Evolutionary conservation across 345 rosid species (phyloP).

Genomic region (Moricandia arvensis): DNA sequence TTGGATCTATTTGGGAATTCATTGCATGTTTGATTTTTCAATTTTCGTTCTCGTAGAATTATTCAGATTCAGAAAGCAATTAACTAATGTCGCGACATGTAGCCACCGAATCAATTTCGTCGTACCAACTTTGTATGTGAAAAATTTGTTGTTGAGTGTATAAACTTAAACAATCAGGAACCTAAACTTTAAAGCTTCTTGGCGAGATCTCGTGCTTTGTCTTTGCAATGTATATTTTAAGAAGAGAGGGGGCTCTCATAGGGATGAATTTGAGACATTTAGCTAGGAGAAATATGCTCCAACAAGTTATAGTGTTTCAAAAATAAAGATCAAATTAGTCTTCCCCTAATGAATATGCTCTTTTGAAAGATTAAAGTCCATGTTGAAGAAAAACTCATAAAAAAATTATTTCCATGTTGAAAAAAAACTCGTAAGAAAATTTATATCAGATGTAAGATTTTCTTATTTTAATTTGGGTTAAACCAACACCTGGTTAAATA

Average conservation of each 20-base stretch:
- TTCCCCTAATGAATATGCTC: no score
- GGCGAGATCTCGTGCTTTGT: neutral
- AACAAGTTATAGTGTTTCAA: neutral
- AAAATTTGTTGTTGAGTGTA: neutral
- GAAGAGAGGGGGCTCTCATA: neutral
- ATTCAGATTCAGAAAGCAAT: slow-evolving; percentile 5
- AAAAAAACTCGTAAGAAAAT: no score
- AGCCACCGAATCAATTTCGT: slow-evolving; percentile 1
- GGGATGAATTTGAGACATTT: neutral
- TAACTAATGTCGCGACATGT: neutral
- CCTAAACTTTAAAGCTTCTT: neutral
- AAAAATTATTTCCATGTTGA: no score
- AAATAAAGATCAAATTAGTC: no score
- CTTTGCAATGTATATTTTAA: neutral
- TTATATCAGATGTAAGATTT: neutral
- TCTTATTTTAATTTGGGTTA: neutral
- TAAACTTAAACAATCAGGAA: neutral
- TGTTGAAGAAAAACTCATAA: no score
- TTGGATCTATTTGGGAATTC: slow-evolving; percentile 29
- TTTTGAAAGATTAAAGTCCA: no score
- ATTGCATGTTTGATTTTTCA: slow-evolving; percentile 9
- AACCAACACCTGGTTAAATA: no score
- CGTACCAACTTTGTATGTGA: neutral
- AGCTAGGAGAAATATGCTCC: neutral
- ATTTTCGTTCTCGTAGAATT: neutral